Conservation (phyloP, 306 rosid species). For the Ochetophila trinervis region DNA sequence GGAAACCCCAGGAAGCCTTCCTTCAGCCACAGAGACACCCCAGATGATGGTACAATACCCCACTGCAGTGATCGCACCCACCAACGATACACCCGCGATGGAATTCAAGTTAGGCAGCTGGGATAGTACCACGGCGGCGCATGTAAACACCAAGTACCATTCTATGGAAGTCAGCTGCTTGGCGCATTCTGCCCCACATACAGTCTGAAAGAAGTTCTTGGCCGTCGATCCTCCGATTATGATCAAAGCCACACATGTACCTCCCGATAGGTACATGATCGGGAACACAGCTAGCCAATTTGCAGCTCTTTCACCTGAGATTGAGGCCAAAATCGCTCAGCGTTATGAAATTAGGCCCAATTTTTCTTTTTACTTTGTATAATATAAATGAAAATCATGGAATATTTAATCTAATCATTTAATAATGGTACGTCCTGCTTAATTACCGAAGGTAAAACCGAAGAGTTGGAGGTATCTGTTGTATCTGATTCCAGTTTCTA, state of each 20-base stretch:
- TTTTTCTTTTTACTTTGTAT: too few species aligned
- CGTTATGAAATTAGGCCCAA: background rate
- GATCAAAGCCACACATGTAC: constrained; percentile 38
- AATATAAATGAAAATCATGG: background rate
- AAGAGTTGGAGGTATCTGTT: constrained; percentile 57
- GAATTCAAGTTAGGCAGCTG: constrained; percentile 54
- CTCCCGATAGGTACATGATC: constrained; percentile 39
- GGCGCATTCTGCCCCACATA: constrained; percentile 37
- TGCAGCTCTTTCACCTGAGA: constrained; percentile 32
- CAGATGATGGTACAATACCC: constrained; percentile 42
- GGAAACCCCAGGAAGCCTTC: constrained; percentile 37
- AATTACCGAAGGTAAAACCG: constrained; percentile 35
- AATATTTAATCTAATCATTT: background rate
- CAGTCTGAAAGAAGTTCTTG: constrained; percentile 29
- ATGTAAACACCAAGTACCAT: constrained; percentile 48
- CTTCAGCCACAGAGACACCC: constrained; percentile 38
- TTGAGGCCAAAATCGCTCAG: background rate
- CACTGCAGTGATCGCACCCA: constrained; percentile 48
- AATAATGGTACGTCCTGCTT: too few species aligned
- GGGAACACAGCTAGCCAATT: constrained; percentile 32
- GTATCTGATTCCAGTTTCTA: constrained; percentile 45
- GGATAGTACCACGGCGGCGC: constrained; percentile 40
- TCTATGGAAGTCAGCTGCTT: constrained; percentile 36
- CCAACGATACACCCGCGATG: constrained; percentile 44
- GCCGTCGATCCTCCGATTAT: constrained; percentile 43